phyloP scores from a whole-genome alignment of 805 yeast species.

The Zygosaccharomyces pseudorouxii region DNA sequence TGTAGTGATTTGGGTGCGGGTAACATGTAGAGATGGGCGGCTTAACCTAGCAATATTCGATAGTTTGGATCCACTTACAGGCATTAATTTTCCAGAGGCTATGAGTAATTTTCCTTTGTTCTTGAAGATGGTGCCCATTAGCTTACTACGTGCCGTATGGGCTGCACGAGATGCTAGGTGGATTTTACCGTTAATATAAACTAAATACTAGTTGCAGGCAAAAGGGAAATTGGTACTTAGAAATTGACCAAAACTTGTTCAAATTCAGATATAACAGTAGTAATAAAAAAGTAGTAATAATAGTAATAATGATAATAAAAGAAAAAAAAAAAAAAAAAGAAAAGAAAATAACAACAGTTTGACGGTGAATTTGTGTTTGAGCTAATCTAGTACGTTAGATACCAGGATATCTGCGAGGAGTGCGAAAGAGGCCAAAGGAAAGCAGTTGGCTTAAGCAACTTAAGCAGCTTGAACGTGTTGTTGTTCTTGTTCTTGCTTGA shows the following conservation, averaged over 20 bases:
- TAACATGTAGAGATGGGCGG: not conserved
- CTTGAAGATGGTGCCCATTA: too few species aligned
- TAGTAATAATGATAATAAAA: not conserved
- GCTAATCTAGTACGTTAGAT: not conserved
- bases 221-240: not conserved
- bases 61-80: not conserved
- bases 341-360: not conserved
- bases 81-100: not conserved
- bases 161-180: not conserved
- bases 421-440: not conserved
- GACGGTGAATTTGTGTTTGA: too few species aligned
- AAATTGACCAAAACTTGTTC: slow-evolving; percentile 2
- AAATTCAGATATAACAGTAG: not conserved
- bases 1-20: not conserved
- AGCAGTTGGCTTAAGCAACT: slow-evolving; percentile 5
- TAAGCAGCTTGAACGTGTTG: slow-evolving; percentile 14
- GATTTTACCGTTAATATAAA: slow-evolving; percentile 6
- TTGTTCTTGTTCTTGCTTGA: slow-evolving; percentile 52
- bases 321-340: not conserved
- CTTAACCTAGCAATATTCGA: not conserved
- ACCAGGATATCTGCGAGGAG: not conserved
- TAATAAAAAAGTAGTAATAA: not conserved
- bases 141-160: too few species aligned
- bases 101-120: too few species aligned
- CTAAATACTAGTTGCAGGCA: not conserved